Conservation (phyloP, 352 stramenopile genomes). For the Pythium chondricola region DNA sequence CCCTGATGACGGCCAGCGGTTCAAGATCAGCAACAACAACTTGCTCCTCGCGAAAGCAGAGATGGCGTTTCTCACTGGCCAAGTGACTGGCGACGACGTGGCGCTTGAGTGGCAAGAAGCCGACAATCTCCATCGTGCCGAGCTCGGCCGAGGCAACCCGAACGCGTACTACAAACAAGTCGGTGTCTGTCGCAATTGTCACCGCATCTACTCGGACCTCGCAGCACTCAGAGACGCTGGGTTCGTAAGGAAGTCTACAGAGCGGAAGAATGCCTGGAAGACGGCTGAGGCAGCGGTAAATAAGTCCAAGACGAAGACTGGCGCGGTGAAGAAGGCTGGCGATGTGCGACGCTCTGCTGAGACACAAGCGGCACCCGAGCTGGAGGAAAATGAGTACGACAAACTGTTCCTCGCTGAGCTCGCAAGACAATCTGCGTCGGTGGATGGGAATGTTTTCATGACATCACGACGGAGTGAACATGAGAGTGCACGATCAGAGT, state of each 20-base stretch:
- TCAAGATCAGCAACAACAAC: slow-evolving; percentile 75
- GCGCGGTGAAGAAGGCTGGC: background rate
- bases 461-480: too few relatives aligned
- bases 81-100: slow-evolving; percentile 12
- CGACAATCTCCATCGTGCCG: slow-evolving; percentile 51
- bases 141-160: slow-evolving; percentile 59
- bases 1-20: slow-evolving; percentile 40
- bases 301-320: slow-evolving; percentile 5
- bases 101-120: slow-evolving; percentile 57
- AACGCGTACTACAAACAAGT: slow-evolving; percentile 79
- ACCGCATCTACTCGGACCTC: slow-evolving; percentile 59
- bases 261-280: slow-evolving; percentile 16
- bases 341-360: background rate
- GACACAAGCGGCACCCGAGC: background rate
- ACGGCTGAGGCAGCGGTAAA: background rate
- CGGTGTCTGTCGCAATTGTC: slow-evolving; percentile 62
- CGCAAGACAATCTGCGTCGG: slow-evolving; percentile 33
- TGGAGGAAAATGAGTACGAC: slow-evolving; percentile 8
- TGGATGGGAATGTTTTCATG: too few relatives aligned
- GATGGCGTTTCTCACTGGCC: slow-evolving; percentile 37
- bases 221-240: slow-evolving; percentile 39
- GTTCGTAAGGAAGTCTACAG: too few relatives aligned
- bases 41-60: slow-evolving; percentile 56
- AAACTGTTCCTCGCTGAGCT: slow-evolving; percentile 64
- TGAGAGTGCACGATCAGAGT: background rate